A percentile compares a stretch with the other conserved stretches of the same genome.
Conservation (phyloP, 805 yeast species). For the Ogataea paraovalis region DNA sequence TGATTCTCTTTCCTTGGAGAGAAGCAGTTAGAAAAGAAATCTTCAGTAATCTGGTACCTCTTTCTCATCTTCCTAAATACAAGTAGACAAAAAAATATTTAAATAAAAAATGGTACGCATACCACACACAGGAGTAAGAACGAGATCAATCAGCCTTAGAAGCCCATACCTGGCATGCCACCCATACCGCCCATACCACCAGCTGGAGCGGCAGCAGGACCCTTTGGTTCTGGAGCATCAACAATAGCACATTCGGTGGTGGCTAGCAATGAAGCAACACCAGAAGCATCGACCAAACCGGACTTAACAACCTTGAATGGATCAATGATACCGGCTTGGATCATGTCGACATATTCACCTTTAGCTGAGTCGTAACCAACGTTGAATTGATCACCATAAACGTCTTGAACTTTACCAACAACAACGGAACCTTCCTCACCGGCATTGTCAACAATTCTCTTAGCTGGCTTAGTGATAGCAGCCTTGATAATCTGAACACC, state of each 20-base stretch:
- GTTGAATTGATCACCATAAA: slow-evolving; percentile 68
- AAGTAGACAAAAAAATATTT: not conserved
- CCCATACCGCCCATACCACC: slow-evolving; percentile 68
- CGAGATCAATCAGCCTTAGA: too few relatives aligned
- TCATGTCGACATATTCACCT: slow-evolving; percentile 93
- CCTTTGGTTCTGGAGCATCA: slow-evolving; percentile 83
- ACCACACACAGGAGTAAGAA: not conserved
- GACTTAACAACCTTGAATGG: slow-evolving; percentile 97
- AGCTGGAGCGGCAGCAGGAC: slow-evolving; percentile 49
- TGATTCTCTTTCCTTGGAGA: too few relatives aligned
- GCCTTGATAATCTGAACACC: slow-evolving; percentile 92
- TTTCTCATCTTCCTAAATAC: slow-evolving; percentile 2
- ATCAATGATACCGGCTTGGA: slow-evolving; percentile 94
- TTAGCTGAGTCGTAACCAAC: slow-evolving; percentile 88
- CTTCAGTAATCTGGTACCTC: not conserved
- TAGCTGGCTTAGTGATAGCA: slow-evolving; percentile 94
- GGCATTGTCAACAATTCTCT: slow-evolving; percentile 92
- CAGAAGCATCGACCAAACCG: slow-evolving; percentile 93
- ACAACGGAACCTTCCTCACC: slow-evolving; percentile 97
- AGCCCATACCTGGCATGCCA: slow-evolving; percentile 35
- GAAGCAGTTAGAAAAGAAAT: not conserved
- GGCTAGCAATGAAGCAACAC: slow-evolving; percentile 95
- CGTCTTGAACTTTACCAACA: slow-evolving; percentile 78
- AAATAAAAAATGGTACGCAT: not conserved
- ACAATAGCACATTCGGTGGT: slow-evolving; percentile 98